These are phyloP conservation scores for Pogostemon cablin DNA, from an alignment of 257 asterid genomes.

Conservation along the genomic window DNA sequence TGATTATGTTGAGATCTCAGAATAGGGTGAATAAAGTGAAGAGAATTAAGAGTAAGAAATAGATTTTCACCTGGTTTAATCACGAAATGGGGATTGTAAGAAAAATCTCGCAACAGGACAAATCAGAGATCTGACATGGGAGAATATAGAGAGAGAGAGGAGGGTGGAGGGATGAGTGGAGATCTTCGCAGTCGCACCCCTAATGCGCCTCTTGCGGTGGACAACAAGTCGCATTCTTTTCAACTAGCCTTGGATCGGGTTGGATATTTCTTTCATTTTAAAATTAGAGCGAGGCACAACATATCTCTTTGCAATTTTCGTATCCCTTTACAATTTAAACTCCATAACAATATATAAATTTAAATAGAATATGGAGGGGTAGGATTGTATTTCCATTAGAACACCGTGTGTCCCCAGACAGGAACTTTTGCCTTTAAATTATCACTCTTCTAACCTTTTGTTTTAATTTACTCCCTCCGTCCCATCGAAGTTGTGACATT, in stretches of 20 bases:
- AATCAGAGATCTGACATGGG: constrained; percentile 57
- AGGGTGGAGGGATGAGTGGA: constrained; percentile 18
- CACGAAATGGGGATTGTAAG: constrained; percentile 28
- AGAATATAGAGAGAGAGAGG: constrained; percentile 30
- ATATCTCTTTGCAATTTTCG: too few species aligned
- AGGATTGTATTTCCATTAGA: too few species aligned
- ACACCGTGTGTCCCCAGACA: too few species aligned
- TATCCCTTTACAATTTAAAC: too few species aligned
- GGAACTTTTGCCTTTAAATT: too few species aligned
- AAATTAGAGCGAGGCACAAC: too few species aligned
- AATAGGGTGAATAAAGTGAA: not conserved
- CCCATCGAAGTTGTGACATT: too few species aligned
- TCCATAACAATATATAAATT: too few species aligned
- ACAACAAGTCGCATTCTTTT: constrained; percentile 20
- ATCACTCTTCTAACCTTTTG: too few species aligned
- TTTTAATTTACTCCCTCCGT: too few species aligned
- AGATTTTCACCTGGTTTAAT: constrained; percentile 33
- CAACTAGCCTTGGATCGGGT: constrained; percentile 6
- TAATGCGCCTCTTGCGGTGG: constrained; percentile 32
- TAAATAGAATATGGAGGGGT: too few species aligned
- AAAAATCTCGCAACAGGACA: constrained; percentile 22
- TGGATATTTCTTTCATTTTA: not conserved
- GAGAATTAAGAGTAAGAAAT: not conserved
- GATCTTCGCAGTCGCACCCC: constrained; percentile 29
- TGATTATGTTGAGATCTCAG: constrained; percentile 38